Evolutionary conservation across 179 eudicot genomes (phyloP).

Genomic region (Carnegiea gigantea): DNA sequence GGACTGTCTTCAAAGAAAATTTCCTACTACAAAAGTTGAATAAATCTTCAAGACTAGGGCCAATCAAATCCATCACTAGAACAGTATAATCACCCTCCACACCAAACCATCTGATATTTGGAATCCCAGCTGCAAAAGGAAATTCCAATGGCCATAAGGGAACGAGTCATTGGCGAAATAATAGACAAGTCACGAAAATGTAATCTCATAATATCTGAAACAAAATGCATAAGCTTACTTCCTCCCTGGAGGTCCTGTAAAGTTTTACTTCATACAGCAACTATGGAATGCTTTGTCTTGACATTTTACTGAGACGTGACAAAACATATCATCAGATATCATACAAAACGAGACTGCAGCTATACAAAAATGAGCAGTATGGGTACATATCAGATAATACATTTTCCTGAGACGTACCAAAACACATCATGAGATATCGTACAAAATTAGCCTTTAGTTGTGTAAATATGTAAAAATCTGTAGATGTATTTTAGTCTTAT

Average conservation of each 20-base stretch:
- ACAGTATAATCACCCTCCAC: slow-evolving; percentile 94
- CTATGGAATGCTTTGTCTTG: slow-evolving; percentile 89
- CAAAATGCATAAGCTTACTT: slow-evolving; percentile 41
- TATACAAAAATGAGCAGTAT: neutral
- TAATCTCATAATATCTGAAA: neutral
- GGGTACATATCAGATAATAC: slow-evolving; percentile 5
- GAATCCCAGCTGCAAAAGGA: slow-evolving; percentile 76
- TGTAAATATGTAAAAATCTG: too few species aligned
- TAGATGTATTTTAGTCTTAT: too few species aligned
- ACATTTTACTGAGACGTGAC: slow-evolving; percentile 62
- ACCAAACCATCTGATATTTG: slow-evolving; percentile 89
- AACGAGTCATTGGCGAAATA: neutral
- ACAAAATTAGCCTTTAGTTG: too few species aligned
- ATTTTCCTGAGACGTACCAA: slow-evolving; percentile 55
- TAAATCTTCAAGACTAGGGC: slow-evolving; percentile 96
- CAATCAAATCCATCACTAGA: slow-evolving; percentile 91
- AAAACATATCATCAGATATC: neutral
- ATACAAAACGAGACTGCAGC: too few species aligned
- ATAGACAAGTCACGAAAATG: neutral
- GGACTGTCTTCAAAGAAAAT: slow-evolving; percentile 84
- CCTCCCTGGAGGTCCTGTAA: slow-evolving; percentile 89
- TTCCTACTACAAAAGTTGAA: slow-evolving; percentile 91
- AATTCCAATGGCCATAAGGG: neutral
- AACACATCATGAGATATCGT: neutral
- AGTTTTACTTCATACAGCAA: slow-evolving; percentile 82